Base-by-base conservation (phyloP, 2,329 filamentous ascomycete genomes). In the Fusarium nelsonii region DNA sequence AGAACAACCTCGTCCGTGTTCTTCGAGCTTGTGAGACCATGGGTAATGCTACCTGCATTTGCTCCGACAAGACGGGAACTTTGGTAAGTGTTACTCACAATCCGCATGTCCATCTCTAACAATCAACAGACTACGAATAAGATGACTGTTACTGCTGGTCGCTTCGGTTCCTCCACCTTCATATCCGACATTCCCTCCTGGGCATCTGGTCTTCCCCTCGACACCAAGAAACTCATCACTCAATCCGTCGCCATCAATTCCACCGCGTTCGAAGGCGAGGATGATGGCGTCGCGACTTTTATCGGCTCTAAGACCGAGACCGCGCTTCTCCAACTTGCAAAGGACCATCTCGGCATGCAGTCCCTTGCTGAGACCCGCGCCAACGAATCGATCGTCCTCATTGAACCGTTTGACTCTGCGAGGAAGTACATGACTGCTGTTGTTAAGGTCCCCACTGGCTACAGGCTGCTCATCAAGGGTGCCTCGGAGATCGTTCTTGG, bases 281-380 rank as follows among this genome's bases (percentile, higher is more conserved):
- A 88, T 18, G 86, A 92, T 28, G 89, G 91, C 8, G 79, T 84
- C 45, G 83, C 83, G 62, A 87, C 87, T 1, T 93, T 91, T 61
- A 89, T 93, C 67, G 91, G 91, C 44, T 92, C 90, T 73, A 93
- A 93, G 82, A 93, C 91, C 0, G 91, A 93, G 75, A 91, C 91
- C 4, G 91, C 91, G 2, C 80, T 93, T 49, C 84, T 94, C 10
- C 86, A 88, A 15, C 87, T 92, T 69, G 91, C 90, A 9, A 85
- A 85, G 43, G 87, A 90, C 50, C 83, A 91, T 72, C 83, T 93
- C 6, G 89, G 84, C 15, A 90, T 93, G 87, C 86, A 88, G 2
- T 84, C 87, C 6, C 84, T 93, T 14, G 83, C 83, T 39, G 86
- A 91, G 70, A 85, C 91, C 71, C 88, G 91, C 6, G 86, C 88